Percentiles rank a stretch among this genome's conserved stretches.
Evolutionary conservation across 768 basidiomycete species (phyloP).

Genomic region (Rhodocollybia butyracea): DNA sequence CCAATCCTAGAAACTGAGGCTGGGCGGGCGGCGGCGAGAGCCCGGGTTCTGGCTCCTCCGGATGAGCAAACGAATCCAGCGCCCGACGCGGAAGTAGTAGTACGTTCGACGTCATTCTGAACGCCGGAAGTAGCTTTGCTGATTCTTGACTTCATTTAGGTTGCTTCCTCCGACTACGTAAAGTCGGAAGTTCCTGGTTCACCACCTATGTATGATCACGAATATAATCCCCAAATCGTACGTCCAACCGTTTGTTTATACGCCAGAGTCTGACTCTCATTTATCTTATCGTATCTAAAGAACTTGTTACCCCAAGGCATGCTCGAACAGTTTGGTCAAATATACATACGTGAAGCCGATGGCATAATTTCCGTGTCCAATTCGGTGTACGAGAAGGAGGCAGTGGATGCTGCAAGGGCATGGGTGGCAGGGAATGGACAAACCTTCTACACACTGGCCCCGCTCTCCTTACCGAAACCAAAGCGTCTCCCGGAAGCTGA

Average conservation of each 20-base stretch:
- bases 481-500: not conserved
- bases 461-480: not conserved
- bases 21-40: not conserved
- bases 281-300: not conserved
- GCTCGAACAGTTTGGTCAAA: not conserved
- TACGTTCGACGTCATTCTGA: not conserved
- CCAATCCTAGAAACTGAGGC: not conserved
- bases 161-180: not conserved
- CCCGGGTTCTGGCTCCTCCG: no score
- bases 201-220: conserved; percentile 8
- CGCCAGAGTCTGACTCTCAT: not conserved
- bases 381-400: conserved; percentile 1
- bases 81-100: not conserved
- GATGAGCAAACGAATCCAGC: no score
- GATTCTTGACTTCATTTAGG: not conserved
- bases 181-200: not conserved
- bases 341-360: conserved; percentile 1
- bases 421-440: conserved; percentile 3
- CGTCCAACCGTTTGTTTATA: not conserved
- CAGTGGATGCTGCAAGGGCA: not conserved
- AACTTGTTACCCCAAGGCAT: not conserved
- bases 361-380: conserved; percentile 3
- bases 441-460: not conserved
- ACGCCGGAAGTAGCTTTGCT: not conserved
- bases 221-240: conserved; percentile 6